Evolutionary conservation across 2,329 filamentous ascomycete genomes (phyloP).

Genomic region (Aplosporella prunicola): DNA sequence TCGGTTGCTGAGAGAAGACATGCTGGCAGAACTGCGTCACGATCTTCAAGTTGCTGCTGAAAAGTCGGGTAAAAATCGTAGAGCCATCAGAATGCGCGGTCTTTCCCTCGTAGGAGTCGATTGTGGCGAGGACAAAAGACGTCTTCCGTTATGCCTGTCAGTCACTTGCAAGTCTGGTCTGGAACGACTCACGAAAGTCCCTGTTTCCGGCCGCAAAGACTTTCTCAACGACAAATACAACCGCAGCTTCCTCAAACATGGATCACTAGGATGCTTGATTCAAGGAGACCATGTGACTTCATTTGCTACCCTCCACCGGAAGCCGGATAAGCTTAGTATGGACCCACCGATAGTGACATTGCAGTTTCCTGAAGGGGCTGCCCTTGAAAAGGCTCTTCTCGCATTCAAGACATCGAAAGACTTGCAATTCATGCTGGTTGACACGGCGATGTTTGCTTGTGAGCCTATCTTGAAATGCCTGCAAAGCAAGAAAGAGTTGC

Average conservation of each 20-base stretch:
- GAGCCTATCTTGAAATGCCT: conserved; percentile 56
- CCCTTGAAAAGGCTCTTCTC: conserved; percentile 39
- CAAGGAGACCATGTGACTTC: conserved; percentile 43
- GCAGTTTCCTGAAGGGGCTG: conserved; percentile 39
- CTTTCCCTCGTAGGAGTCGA: conserved; percentile 34
- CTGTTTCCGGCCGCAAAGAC: conserved; percentile 27
- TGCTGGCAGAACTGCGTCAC: conserved; percentile 56
- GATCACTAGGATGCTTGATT: conserved; percentile 54
- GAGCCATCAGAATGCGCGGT: conserved; percentile 29
- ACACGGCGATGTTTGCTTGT: conserved; percentile 59
- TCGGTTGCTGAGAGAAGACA: conserved; percentile 60
- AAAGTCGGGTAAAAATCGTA: too few relatives aligned
- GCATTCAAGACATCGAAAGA: conserved; percentile 27
- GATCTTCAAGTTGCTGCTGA: conserved; percentile 46
- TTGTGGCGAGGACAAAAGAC: conserved; percentile 18
- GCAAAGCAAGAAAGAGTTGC: conserved; percentile 46
- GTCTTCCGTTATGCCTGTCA: conserved; percentile 23
- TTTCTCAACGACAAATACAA: conserved; percentile 39
- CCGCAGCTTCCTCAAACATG: conserved; percentile 46
- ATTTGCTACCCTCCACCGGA: conserved; percentile 50
- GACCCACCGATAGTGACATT: conserved; percentile 42
- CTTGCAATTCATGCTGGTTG: conserved; percentile 29
- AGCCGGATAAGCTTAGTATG: conserved; percentile 35
- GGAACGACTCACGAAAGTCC: conserved; percentile 29
- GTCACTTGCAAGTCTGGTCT: conserved; percentile 38